phyloP scores from a whole-genome alignment of 768 basidiomycete species.

The Termitomyces sp. region DNA sequence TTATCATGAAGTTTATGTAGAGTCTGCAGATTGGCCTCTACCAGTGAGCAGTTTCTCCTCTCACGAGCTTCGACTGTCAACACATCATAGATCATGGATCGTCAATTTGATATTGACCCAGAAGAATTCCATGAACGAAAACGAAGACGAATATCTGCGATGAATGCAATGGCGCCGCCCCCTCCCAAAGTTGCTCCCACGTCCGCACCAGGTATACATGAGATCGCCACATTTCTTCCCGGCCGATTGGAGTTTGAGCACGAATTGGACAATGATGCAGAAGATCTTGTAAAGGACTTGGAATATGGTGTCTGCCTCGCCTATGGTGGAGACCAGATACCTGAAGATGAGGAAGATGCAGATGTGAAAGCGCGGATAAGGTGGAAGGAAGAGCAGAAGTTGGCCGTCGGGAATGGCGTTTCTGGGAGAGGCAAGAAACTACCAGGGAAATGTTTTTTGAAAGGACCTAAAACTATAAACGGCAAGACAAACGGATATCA shows the following conservation, averaged over 20 bases:
- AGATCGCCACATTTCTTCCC: conserved; percentile 88
- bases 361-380: conserved; percentile 57
- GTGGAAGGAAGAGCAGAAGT: conserved; percentile 42
- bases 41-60: conserved; percentile 47
- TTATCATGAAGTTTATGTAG: conserved; percentile 76
- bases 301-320: conserved; percentile 88
- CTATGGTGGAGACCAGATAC: conserved; percentile 79
- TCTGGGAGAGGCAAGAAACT: conserved; percentile 20
- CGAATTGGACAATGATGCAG: conserved; percentile 95
- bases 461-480: conserved; percentile 29
- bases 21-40: conserved; percentile 72
- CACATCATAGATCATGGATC: conserved; percentile 40
- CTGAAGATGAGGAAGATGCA: conserved; percentile 71
- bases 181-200: conserved; percentile 74
- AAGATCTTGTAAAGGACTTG: conserved; percentile 90
- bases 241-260: conserved; percentile 99
- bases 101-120: conserved; percentile 64
- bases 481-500: conserved; percentile 41
- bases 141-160: conserved; percentile 77
- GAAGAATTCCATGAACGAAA: conserved; percentile 87
- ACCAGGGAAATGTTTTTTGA: conserved; percentile 35
- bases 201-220: conserved; percentile 88
- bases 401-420: conserved; percentile 19
- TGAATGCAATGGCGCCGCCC: conserved; percentile 53
- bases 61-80: background rate